A percentile compares a stretch with the other conserved stretches of the same genome.
Evolutionary conservation across 2,329 filamentous ascomycete genomes (phyloP).

Genomic region (Pseudocercospora pini-densiflorae): DNA sequence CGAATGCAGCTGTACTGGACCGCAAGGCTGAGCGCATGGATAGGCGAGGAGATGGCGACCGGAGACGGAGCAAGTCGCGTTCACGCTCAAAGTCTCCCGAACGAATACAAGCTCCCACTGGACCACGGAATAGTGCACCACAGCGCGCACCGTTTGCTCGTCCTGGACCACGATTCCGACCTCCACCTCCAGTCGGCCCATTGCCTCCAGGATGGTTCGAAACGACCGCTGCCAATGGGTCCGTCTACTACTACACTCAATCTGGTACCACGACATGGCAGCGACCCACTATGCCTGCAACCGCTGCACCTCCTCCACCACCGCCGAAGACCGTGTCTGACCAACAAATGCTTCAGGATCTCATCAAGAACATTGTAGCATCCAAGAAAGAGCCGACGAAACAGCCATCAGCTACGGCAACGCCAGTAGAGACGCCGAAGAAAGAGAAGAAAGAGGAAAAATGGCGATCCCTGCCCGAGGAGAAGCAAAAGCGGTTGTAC

Average conservation of each 20-base stretch:
- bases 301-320: conserved; percentile 58
- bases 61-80: conserved; percentile 53
- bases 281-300: conserved; percentile 70
- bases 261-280: conserved; percentile 81
- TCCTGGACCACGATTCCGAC: conserved; percentile 47
- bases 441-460: conserved; percentile 66
- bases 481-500: conserved; percentile 95
- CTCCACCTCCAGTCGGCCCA: conserved; percentile 54
- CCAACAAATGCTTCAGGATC: conserved; percentile 76
- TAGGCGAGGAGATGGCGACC: conserved; percentile 58
- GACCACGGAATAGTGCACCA: conserved; percentile 58
- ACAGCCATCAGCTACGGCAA: conserved; percentile 62
- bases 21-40: conserved; percentile 68
- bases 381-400: conserved; percentile 67
- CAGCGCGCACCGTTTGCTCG: conserved; percentile 63
- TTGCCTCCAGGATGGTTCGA: conserved; percentile 87
- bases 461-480: conserved; percentile 70
- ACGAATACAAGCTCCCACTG: conserved; percentile 54
- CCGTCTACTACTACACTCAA: conserved; percentile 84
- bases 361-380: conserved; percentile 68
- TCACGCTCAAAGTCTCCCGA: conserved; percentile 55
- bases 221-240: conserved; percentile 71
- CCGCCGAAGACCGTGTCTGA: conserved; percentile 70
- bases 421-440: conserved; percentile 65
- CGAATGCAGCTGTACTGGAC: conserved; percentile 57